phyloP scores from a whole-genome alignment of 768 basidiomycete genomes.

The Xerocomus potaroensis region DNA sequence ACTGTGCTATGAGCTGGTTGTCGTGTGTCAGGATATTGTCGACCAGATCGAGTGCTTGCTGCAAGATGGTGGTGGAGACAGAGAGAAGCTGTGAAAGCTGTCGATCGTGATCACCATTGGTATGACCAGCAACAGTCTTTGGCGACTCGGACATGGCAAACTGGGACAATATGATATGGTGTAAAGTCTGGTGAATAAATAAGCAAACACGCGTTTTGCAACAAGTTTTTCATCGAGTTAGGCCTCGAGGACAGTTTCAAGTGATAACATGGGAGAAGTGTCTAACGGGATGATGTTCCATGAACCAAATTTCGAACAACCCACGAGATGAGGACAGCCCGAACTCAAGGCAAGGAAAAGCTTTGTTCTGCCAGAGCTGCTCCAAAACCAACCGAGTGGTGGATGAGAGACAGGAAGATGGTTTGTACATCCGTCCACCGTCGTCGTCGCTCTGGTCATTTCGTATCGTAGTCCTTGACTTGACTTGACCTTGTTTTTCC shows the following conservation, averaged over 20 bases:
- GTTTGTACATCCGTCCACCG: constrained; percentile 47
- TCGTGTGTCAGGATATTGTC: constrained; percentile 62
- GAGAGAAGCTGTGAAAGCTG: constrained; percentile 53
- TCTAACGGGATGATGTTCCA: constrained; percentile 44
- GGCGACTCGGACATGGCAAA: constrained; percentile 22
- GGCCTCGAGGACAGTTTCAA: constrained; percentile 23
- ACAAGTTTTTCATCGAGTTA: constrained; percentile 12
- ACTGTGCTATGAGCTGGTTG: constrained; percentile 62
- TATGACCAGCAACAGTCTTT: constrained; percentile 9
- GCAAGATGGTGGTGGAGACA: constrained; percentile 63
- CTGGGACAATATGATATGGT: constrained; percentile 2
- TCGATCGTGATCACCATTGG: constrained; percentile 3
- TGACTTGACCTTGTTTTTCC: constrained; percentile 8
- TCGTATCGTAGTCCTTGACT: too few relatives aligned
- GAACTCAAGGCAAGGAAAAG: constrained; percentile 76
- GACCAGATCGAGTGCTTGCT: constrained; percentile 70
- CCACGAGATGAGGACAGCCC: constrained; percentile 45
- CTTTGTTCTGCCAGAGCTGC: constrained; percentile 60
- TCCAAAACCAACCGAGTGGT: constrained; percentile 35
- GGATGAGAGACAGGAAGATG: constrained; percentile 73
- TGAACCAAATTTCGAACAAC: constrained; percentile 79
- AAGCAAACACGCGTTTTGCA: constrained; percentile 12
- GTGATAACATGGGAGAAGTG: constrained; percentile 11
- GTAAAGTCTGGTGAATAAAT: constrained; percentile 9
- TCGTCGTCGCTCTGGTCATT: constrained; percentile 85